phyloP scores from a whole-genome alignment of 495 filamentous ascomycete genomes.

The Astrothelium subdiscretum region DNA sequence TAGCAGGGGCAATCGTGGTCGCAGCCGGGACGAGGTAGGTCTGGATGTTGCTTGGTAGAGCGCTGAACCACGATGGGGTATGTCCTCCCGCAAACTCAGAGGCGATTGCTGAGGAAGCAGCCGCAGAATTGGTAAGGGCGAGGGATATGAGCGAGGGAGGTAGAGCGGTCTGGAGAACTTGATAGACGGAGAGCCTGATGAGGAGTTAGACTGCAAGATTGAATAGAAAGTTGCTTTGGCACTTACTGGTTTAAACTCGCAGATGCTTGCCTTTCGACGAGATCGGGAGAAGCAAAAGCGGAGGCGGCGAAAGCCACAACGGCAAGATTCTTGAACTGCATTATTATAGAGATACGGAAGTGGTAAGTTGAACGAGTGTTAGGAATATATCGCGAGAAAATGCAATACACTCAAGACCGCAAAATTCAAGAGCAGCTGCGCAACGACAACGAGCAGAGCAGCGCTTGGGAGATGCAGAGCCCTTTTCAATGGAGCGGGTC shows the following conservation, averaged over 20 bases:
- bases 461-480: not conserved
- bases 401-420: not conserved
- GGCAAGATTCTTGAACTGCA: conserved; percentile 18
- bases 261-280: not conserved
- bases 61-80: conserved; percentile 19
- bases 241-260: conserved; percentile 6
- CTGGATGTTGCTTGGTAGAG: conserved; percentile 15
- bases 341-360: conserved; percentile 5
- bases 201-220: not conserved
- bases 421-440: not conserved
- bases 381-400: not conserved
- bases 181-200: conserved; percentile 2
- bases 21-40: conserved; percentile 13
- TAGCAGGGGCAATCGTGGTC: not conserved
- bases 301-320: conserved; percentile 16
- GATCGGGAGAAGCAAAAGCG: conserved; percentile 8
- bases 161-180: conserved; percentile 13
- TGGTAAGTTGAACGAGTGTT: not conserved
- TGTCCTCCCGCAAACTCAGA: conserved; percentile 14
- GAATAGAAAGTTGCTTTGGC: not conserved
- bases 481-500: not conserved
- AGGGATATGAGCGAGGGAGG: conserved; percentile 10
- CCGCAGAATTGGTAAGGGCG: conserved; percentile 13
- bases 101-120: conserved; percentile 9
- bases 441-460: not conserved